Conservation (phyloP, 1,284 basidiomycete species). For the Spongiforma sp. region DNA sequence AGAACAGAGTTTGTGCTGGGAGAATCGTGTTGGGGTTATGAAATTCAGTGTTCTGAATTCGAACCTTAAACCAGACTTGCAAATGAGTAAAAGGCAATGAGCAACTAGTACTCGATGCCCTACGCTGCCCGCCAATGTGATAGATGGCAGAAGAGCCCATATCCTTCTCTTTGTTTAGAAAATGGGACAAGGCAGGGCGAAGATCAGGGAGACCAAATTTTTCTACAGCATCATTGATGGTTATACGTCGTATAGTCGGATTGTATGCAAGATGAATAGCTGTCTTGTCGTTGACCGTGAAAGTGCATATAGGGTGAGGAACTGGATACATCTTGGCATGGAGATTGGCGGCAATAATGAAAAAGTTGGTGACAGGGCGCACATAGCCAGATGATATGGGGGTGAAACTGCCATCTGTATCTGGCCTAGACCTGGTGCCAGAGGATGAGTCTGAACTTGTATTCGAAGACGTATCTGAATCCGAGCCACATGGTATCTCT, state of each 20-base stretch:
- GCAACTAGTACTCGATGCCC: not conserved
- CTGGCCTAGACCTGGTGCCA: too few relatives aligned
- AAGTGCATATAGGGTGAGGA: too few relatives aligned
- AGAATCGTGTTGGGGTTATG: not conserved
- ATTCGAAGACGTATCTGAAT: too few relatives aligned
- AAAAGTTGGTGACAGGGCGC: too few relatives aligned
- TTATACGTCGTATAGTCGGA: not conserved
- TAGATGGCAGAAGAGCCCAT: not conserved
- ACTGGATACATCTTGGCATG: too few relatives aligned
- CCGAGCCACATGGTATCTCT: too few relatives aligned
- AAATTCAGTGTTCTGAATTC: not conserved
- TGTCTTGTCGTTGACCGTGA: too few relatives aligned
- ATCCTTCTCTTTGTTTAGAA: not conserved
- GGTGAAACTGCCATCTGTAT: too few relatives aligned
- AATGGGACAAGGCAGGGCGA: not conserved
- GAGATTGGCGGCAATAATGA: too few relatives aligned
- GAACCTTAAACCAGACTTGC: not conserved
- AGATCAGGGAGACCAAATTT: not conserved
- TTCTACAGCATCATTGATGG: not conserved
- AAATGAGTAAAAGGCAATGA: not conserved
- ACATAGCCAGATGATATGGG: too few relatives aligned
- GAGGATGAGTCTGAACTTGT: too few relatives aligned
- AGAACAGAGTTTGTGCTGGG: not conserved
- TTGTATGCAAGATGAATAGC: too few relatives aligned
- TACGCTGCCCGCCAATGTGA: not conserved